Percentiles rank a stretch among this genome's conserved stretches.
Evolutionary conservation across 2,329 filamentous ascomycete genomes (phyloP).

Genomic region (Bertia moriformis): DNA sequence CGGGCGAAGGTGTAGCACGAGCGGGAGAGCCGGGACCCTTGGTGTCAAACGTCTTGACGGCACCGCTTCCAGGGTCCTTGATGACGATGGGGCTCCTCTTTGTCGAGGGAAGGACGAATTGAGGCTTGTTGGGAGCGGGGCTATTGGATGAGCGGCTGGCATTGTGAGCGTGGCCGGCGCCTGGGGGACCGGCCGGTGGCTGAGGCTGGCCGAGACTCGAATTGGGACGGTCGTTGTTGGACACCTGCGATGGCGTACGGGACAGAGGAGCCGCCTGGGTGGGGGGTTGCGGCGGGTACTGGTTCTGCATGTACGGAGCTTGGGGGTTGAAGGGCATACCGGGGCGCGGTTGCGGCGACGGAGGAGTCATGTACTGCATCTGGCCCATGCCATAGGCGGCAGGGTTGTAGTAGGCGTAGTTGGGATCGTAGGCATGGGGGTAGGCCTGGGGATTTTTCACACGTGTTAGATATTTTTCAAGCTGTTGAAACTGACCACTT

Average conservation of each 20-base stretch:
- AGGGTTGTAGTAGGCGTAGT: not conserved
- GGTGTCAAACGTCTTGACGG: conserved; percentile 51
- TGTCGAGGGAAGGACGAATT: conserved; percentile 32
- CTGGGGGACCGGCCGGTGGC: conserved; percentile 43
- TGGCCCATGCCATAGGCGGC: not conserved
- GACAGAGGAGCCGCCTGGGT: conserved; percentile 60
- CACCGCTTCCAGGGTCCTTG: conserved; percentile 69
- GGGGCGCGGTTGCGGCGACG: conserved; percentile 11
- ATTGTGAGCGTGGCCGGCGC: conserved; percentile 12
- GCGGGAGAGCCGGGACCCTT: conserved; percentile 43
- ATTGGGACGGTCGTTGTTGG: conserved; percentile 29
- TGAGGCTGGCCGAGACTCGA: conserved; percentile 53
- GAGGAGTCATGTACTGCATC: conserved; percentile 1
- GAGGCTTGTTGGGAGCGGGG: conserved; percentile 24
- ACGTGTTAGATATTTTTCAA: conserved; percentile 60
- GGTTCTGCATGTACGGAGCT: conserved; percentile 33
- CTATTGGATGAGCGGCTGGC: conserved; percentile 4
- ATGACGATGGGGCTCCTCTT: conserved; percentile 68
- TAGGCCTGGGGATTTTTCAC: conserved; percentile 53
- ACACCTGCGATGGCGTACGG: conserved; percentile 57
- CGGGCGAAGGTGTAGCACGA: conserved; percentile 35
- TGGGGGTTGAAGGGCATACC: conserved; percentile 22
- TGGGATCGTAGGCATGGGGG: conserved; percentile 19
- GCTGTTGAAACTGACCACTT: conserved; percentile 58
- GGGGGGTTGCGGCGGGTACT: conserved; percentile 14